A percentile compares a stretch with the other conserved stretches of the same genome.
Evolutionary conservation across 108 stramenopile genomes (phyloP).

Genomic region (Nitzschia sp.): DNA sequence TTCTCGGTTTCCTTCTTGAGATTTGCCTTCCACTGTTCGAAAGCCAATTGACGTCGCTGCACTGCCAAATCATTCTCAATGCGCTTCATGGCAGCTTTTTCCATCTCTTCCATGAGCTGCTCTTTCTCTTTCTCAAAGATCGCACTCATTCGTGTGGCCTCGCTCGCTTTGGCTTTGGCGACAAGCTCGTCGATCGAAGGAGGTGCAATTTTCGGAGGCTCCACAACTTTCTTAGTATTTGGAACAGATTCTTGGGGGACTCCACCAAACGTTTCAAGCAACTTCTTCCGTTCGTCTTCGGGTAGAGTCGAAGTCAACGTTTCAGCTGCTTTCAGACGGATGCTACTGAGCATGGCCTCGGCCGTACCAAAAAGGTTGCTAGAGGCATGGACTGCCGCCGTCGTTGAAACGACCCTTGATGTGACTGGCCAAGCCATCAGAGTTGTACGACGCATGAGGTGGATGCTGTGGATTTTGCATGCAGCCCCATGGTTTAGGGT

Average conservation of each 20-base stretch:
- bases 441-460: too few relatives aligned
- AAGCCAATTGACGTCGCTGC: slow-evolving; percentile 43
- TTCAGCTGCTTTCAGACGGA: slow-evolving; percentile 39
- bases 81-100: slow-evolving; percentile 47
- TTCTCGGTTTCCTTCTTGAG: slow-evolving; percentile 33
- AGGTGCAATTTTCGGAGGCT: not conserved
- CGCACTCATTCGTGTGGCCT: slow-evolving; percentile 30
- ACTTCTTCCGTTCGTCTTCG: slow-evolving; percentile 33
- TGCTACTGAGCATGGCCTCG: slow-evolving; percentile 18
- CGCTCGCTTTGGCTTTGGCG: slow-evolving; percentile 40
- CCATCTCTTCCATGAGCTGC: slow-evolving; percentile 26
- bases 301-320: slow-evolving; percentile 32
- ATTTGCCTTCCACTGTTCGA: slow-evolving; percentile 42
- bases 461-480: too few relatives aligned
- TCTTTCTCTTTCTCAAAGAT: slow-evolving; percentile 34
- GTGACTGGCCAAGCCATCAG: too few relatives aligned
- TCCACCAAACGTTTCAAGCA: slow-evolving; percentile 20
- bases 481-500: too few relatives aligned
- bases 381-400: too few relatives aligned
- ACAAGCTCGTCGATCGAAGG: slow-evolving; percentile 49
- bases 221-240: slow-evolving; percentile 13
- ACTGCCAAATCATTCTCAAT: slow-evolving; percentile 41
- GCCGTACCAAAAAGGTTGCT: not conserved
- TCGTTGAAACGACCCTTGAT: too few relatives aligned
- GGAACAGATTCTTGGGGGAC: not conserved